Evolutionary conservation across 2,329 filamentous ascomycete species (phyloP), one percentile per base, ranked within the genome.

Genomic region (Bipolaris victoriae): DNA sequence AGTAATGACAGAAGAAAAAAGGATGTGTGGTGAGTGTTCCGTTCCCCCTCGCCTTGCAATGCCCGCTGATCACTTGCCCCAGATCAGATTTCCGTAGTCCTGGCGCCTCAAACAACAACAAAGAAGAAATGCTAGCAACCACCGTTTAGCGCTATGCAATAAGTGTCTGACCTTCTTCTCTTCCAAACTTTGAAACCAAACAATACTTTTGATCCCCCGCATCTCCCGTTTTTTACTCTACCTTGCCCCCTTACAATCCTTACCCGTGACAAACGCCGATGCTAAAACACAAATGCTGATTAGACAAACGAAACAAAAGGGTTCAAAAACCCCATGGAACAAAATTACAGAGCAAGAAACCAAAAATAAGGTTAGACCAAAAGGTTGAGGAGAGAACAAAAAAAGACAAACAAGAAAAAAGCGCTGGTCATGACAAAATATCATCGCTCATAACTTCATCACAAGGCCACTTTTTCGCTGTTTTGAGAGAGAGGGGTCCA

Each of bases 371-470:
- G 26, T 26, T 13, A 31, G 29, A 31, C 29, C 26, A 48, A 44
- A 37, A 52, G 29, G 29, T 11, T 13, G 10, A 36, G 50, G 22
- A 39, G 13, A 36, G 15, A 22, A 22, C 20, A 16, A 36, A 29
- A 3, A 16, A 16, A 44, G 26, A 44, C 22, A 55, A 49, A 35
- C 29, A 41, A 16, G 16, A 35, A 36, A 57, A 41, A 55, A 55
- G 13, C 24, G 35, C 18, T 54, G 13, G 45, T 57, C 39, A 39
- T 57, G 49, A 56, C 22, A 59, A 52, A 35, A 47, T 41, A 43
- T 58, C 58, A 60, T 64, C 37, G 44, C 52, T 58, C 56, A 54
- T 57, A 54, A 57, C 45, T 45, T 54, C 55, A 49, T 57, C 39
- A 48, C 36, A 41, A 7, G 15, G 10, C 29, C 29, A 13, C 29